Conservation (phyloP, 257 asterid species). For the Plectranthus barbatus region DNA sequence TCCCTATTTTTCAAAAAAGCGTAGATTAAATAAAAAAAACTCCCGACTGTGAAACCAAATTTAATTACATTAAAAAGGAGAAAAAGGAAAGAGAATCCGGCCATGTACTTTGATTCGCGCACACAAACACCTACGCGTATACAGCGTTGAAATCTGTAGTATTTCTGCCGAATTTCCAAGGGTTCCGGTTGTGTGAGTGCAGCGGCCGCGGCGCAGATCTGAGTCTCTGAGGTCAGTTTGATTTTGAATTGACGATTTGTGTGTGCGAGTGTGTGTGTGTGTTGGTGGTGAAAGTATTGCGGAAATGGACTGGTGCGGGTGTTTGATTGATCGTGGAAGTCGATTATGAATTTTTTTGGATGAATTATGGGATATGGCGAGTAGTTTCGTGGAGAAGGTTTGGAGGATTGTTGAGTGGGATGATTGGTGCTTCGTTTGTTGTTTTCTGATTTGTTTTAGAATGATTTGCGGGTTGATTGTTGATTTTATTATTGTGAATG, state of each 20-base stretch:
- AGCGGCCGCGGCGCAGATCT: conserved; percentile 27
- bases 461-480: neutral
- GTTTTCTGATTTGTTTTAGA: neutral
- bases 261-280: neutral
- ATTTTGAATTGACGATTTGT: neutral
- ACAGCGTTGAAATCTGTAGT: conserved; percentile 17
- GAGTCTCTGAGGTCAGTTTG: conserved; percentile 22
- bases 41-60: neutral
- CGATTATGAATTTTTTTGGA: neutral
- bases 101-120: conserved; percentile 17
- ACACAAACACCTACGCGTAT: conserved; percentile 8
- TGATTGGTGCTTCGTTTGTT: neutral
- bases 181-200: conserved; percentile 13
- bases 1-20: conserved; percentile 1
- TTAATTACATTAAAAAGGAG: neutral
- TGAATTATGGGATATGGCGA: neutral
- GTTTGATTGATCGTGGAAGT: no score
- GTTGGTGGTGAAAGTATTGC: neutral
- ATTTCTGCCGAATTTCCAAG: conserved; percentile 12
- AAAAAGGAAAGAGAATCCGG: conserved; percentile 11
- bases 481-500: neutral
- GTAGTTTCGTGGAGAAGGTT: no score
- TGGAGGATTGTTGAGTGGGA: neutral
- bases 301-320: neutral
- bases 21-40: conserved; percentile 8